Conservation (phyloP, 306 rosid genomes). For the Betula pendula region DNA sequence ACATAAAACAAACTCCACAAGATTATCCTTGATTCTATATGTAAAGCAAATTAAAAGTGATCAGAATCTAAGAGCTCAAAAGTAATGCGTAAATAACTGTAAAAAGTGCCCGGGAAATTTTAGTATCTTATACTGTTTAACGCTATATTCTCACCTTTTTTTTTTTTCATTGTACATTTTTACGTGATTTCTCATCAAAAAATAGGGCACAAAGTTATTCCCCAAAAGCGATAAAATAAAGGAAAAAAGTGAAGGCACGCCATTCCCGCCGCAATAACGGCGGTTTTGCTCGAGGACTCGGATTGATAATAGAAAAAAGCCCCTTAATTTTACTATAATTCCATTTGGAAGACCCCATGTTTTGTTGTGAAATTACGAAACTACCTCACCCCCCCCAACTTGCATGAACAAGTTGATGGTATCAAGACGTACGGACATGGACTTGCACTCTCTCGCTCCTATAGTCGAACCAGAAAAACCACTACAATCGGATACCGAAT, state of each 20-base stretch:
- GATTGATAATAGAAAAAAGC: conserved; percentile 21
- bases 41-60: conserved; percentile 22
- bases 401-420: conserved; percentile 1
- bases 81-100: conserved; percentile 4
- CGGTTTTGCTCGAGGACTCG: conserved; percentile 29
- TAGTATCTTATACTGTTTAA: neutral
- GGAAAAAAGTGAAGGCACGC: conserved; percentile 32
- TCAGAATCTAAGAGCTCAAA: conserved; percentile 34
- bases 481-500: neutral
- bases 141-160: conserved; percentile 15
- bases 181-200: conserved; percentile 25
- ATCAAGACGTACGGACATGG: conserved; percentile 3
- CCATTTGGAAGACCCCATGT: conserved; percentile 5
- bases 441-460: conserved; percentile 19
- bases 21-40: neutral
- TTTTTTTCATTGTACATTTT: conserved; percentile 20
- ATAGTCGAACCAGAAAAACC: neutral
- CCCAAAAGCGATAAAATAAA: conserved; percentile 21
- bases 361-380: conserved; percentile 41
- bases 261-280: conserved; percentile 83
- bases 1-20: neutral
- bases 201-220: conserved; percentile 25
- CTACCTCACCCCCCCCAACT: conserved; percentile 34
- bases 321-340: conserved; percentile 18
- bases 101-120: conserved; percentile 25